Base-by-base conservation (phyloP, 1,284 basidiomycete species). In the Anthracocystis walkeri region DNA sequence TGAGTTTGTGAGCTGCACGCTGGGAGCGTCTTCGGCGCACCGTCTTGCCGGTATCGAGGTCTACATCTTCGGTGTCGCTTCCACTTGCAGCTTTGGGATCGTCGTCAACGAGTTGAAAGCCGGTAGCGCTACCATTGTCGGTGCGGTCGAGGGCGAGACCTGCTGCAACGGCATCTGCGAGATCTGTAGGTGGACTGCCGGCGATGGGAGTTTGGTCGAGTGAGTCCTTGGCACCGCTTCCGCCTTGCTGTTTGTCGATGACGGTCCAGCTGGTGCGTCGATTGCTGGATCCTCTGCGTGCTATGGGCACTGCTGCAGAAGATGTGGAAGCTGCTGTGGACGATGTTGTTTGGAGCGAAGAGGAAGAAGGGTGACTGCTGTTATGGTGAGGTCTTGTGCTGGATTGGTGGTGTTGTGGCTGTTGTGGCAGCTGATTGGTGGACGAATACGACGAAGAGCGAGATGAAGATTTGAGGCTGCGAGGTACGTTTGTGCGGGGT, bases 231-330 rank as follows among this genome's bases (percentile, higher is more conserved):
- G 7, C 48, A 12, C 21, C 23, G 23, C 49, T 45, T 20, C 16
- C 23, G 25, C 42, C 42, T 18, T 46, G 54, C 29, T 75, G 58
- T 20, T 56, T 57, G 46, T 77, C 67, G n/a, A 77, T 65, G n/a
- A 77, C 68, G 14, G 75, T 77, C 75, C 75, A 77, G 58, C 75
- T 77, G 2, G 75, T 63, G 20, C 64, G 42, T 45, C 66, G 56
- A 29, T 65, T 53, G 18, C 33, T 55, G 0, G 59, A 58, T 14
- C 41, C 44, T 1, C 35, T 44, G 7, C 48, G 62, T 14, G 63
- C 27, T 4, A 58, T 45, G 14, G 70, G 35, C 3, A 48, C 29
- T 14, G 55, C 23, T 23, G 62, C 23, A 41, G 45, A 35, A 44
- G 60, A 38, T 3, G 21, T 35, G 5, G 60, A 44, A n/a, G 46